Base-by-base conservation (phyloP, 345 rosid species). In the Kandelia obovata region DNA sequence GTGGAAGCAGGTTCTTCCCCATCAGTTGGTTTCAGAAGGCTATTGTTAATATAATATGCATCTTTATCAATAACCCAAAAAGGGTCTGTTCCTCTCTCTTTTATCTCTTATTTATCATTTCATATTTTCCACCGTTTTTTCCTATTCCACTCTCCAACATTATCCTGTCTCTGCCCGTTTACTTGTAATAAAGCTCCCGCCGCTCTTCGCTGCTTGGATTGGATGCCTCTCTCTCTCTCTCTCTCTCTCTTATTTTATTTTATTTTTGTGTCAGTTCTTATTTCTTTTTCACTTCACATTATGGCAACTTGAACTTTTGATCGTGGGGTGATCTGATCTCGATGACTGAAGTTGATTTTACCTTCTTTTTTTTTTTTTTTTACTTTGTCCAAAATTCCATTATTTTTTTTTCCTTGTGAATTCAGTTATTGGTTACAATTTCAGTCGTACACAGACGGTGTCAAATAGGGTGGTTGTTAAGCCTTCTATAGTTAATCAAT, bases 51-150 rank as follows among this genome's bases (percentile, higher is more conserved):
- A 13, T 43, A 39, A 1, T 68, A 62, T 80, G 80, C 80, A 74
- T 83, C 80, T 80, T 75, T 80, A 80, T 80, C 84, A 75, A 71
- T 53, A 63, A 60, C 2, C 21, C 35, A 0, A 39, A 70, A 65
- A 74, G 71, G 66, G 35, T 46, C 56, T 58, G 51, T 49, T 37
- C 19, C 49, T 43, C 49, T 56, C 60, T 27, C 20, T 27, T 52
- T 60, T 60, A 30, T 56, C n/a, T 3, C 47, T 16, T 43, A 66
- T 62, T 43, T 63, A 68, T 61, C 49, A 19, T 8, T 27, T 58
- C 52, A 15, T 43, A 66, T 49, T 28, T n/a, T 52, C 68, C 58
- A 28, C 61, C 58, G 19, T 58, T 72, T 52, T 52, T 72, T 60
- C 2, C 68, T 39, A 37, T 19, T 72, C 28, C 23, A 6, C 55